These are phyloP conservation scores for Postia placenta DNA, from an alignment of 768 basidiomycete genomes.

Conservation along the genomic window DNA sequence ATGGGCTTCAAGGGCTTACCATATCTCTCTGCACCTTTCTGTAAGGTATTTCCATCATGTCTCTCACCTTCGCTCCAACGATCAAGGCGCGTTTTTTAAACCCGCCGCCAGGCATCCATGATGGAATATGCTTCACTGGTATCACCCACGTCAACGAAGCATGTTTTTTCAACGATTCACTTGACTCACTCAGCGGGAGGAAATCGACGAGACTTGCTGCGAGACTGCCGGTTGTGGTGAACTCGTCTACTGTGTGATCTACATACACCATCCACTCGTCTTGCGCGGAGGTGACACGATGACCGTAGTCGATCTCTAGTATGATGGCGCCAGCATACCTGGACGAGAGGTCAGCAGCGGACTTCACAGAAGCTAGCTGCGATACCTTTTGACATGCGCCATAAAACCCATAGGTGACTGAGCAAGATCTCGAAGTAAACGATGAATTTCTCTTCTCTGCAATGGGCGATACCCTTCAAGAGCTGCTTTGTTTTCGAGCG, in stretches of 20 bases:
- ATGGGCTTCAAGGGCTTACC: conserved; percentile 3
- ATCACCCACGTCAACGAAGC: neutral
- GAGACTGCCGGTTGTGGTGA: conserved; percentile 18
- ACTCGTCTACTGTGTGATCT: conserved; percentile 19
- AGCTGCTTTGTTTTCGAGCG: conserved; percentile 14
- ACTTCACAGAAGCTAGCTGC: neutral
- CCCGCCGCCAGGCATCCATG: conserved; percentile 56
- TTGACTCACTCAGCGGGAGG: conserved; percentile 24
- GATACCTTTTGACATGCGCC: conserved; percentile 15
- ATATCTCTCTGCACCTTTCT: conserved; percentile 13
- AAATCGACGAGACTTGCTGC: conserved; percentile 29
- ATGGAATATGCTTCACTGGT: conserved; percentile 44
- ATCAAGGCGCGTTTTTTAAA: conserved; percentile 27
- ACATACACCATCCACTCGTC: conserved; percentile 25
- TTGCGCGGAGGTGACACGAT: conserved; percentile 23
- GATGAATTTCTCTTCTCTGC: conserved; percentile 22
- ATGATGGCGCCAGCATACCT: conserved; percentile 20
- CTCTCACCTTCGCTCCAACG: conserved; percentile 3
- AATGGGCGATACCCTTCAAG: conserved; percentile 15
- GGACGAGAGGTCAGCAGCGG: neutral
- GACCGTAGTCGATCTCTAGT: conserved; percentile 28
- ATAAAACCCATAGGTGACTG: conserved; percentile 21
- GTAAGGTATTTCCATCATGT: conserved; percentile 15
- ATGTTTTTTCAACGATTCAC: neutral
- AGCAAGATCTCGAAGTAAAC: conserved; percentile 21